Evolutionary conservation across 176 grass and related monocot species (phyloP).

Genomic region (Ananas comosus): DNA sequence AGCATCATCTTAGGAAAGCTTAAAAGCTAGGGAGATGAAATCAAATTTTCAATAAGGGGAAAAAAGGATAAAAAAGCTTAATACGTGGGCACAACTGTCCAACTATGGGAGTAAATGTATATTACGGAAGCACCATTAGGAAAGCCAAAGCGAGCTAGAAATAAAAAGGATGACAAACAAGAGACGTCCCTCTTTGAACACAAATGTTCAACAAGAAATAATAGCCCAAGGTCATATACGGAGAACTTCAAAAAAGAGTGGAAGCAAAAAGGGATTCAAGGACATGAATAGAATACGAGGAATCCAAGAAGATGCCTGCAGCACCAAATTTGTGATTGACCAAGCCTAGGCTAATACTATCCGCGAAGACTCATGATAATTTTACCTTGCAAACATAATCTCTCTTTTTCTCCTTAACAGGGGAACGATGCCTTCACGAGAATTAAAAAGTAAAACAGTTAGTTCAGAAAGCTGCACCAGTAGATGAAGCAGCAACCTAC

Average conservation of each 20-base stretch:
- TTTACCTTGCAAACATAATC: constrained; percentile 99
- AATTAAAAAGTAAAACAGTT: constrained; percentile 58
- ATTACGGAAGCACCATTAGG: constrained; percentile 12
- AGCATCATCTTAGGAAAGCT: no score
- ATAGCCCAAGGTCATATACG: neutral
- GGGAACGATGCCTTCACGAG: constrained; percentile 99
- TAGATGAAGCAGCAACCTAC: constrained; percentile 58
- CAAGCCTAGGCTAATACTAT: constrained; percentile 12
- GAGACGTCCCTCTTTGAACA: neutral
- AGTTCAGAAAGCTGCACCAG: constrained; percentile 72
- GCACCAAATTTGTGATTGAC: neutral
- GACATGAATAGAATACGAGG: neutral
- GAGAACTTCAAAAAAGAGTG: neutral
- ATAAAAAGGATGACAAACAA: neutral
- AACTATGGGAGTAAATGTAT: constrained; percentile 10
- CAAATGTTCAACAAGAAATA: neutral
- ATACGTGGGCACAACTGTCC: neutral
- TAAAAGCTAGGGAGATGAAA: no score
- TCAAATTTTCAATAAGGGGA: neutral
- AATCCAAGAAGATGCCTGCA: constrained; percentile 14
- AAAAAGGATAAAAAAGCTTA: constrained; percentile 4
- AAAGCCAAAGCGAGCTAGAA: neutral
- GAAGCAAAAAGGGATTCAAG: constrained; percentile 12
- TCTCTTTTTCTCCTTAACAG: constrained; percentile 99
- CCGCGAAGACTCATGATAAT: constrained; percentile 19